Evolutionary conservation across 768 basidiomycete genomes (phyloP).

Genomic region (Amanita phalloides): DNA sequence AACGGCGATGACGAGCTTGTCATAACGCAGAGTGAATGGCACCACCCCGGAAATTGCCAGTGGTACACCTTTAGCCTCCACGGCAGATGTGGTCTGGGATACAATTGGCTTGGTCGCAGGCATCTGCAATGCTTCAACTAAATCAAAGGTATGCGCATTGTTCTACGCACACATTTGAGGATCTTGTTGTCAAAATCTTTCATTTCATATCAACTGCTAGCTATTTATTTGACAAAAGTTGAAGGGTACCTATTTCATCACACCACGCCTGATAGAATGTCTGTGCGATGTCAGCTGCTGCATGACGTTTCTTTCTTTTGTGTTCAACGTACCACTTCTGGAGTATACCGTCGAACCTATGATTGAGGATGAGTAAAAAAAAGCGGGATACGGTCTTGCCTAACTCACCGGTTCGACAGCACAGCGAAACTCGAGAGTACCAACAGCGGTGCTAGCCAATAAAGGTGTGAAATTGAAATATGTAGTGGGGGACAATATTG

Average conservation of each 20-base stretch:
- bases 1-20: slow-evolving; percentile 77
- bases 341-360: slow-evolving; percentile 46
- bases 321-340: slow-evolving; percentile 34
- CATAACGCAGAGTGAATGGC: slow-evolving; percentile 55
- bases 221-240: background rate
- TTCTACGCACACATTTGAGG: slow-evolving; percentile 44
- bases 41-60: slow-evolving; percentile 5
- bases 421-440: slow-evolving; percentile 75
- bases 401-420: slow-evolving; percentile 67
- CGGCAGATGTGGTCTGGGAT: slow-evolving; percentile 12
- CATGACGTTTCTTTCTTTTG: background rate
- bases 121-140: slow-evolving; percentile 28
- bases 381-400: background rate
- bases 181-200: slow-evolving; percentile 52
- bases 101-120: slow-evolving; percentile 43
- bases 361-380: background rate
- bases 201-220: slow-evolving; percentile 1
- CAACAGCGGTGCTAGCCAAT: slow-evolving; percentile 64
- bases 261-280: slow-evolving; percentile 68
- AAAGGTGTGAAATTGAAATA: slow-evolving; percentile 66
- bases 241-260: slow-evolving; percentile 47
- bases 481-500: slow-evolving; percentile 52
- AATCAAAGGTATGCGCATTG: background rate
- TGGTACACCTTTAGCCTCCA: background rate
- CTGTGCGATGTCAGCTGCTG: slow-evolving; percentile 21